Percentiles rank a stretch among this genome's conserved stretches.
Evolutionary conservation across 129 eudicot genomes (phyloP).

Genomic region (Sambucus nigra): DNA sequence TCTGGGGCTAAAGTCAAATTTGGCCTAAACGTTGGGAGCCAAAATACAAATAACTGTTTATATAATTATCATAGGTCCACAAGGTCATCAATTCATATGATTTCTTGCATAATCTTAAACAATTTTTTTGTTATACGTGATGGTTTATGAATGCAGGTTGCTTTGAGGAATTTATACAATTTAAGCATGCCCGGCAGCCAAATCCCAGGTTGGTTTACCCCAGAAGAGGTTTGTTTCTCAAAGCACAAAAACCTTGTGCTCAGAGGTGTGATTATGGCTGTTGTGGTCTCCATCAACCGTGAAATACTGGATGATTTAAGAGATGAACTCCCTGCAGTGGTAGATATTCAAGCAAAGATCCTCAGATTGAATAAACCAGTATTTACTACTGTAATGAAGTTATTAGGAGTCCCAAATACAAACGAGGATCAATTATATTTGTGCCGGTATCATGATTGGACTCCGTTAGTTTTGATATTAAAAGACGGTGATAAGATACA

Average conservation of each 20-base stretch:
- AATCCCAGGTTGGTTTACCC: slow-evolving; percentile 27
- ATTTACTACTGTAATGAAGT: background rate
- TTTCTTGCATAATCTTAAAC: no score
- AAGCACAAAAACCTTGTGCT: slow-evolving; percentile 17
- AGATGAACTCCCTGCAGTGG: slow-evolving; percentile 12
- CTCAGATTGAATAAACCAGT: slow-evolving; percentile 10
- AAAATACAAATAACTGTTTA: no score
- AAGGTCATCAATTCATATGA: no score
- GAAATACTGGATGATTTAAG: slow-evolving; percentile 10
- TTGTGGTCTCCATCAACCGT: slow-evolving; percentile 19
- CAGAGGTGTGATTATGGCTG: slow-evolving; percentile 18
- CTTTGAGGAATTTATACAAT: slow-evolving; percentile 14
- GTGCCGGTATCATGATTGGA: slow-evolving; percentile 13
- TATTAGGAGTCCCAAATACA: slow-evolving; percentile 20
- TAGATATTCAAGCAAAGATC: slow-evolving; percentile 20
- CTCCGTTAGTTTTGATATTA: slow-evolving; percentile 19
- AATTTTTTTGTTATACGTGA: background rate
- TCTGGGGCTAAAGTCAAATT: no score
- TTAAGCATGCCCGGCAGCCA: slow-evolving; percentile 31
- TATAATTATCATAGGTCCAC: no score
- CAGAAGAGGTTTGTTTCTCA: slow-evolving; percentile 12
- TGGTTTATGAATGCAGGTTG: slow-evolving; percentile 12
- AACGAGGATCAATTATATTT: slow-evolving; percentile 25
- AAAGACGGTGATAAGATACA: slow-evolving; percentile 29
- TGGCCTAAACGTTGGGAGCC: no score